Evolutionary conservation across 345 rosid species (phyloP), one percentile per base, ranked within the genome.

Genomic region (Corchorus olitorius): DNA sequence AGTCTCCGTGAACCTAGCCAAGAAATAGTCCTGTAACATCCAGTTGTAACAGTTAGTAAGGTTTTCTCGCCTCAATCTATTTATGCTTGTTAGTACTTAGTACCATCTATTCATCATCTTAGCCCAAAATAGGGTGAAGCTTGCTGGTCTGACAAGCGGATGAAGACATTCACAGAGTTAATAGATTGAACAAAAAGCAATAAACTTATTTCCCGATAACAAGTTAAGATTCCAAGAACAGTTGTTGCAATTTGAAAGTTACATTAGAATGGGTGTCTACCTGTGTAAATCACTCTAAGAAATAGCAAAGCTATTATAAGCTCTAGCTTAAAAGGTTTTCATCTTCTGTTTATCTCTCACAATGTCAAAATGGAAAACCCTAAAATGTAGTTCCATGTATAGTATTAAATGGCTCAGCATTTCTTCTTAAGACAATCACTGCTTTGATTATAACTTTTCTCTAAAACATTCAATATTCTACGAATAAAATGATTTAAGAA

Each of bases 1-100:
- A 78, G 86, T 88, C 83, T 83, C 89, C 6, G 72, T 87, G 78
- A 95, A 93, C 77, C 83, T 91, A 61, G 68, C 80, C 81, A 86
- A 73, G 77, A 93, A 95, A 79, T 80, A 80, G 19, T 81, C 90
- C 99, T 95, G 92, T 77, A 67, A 79, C 56, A 56, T 78, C 75
- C 60, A 54, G 61, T 55, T 72, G 15, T 53, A 52, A 52, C 62
- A 1, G 41, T 65, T 52, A 75, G 22, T 50, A 34, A 52, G 27
- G 61, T 8, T 16, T 12, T 56, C 41, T 43, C 22, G 22, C 12
- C 53, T 27, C 56, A 73, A 43, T 43, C 15, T 41, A 72, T 7
- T 37, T 58, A 37, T 54, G 22, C 27, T 56, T 53, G 27, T 72
- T 6, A 54, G 34, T 9, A 39, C 19, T 6, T 39, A 39, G 4